Evolutionary conservation across 202 grass and related monocot genomes (phyloP).

Genomic region (Setaria italica): DNA sequence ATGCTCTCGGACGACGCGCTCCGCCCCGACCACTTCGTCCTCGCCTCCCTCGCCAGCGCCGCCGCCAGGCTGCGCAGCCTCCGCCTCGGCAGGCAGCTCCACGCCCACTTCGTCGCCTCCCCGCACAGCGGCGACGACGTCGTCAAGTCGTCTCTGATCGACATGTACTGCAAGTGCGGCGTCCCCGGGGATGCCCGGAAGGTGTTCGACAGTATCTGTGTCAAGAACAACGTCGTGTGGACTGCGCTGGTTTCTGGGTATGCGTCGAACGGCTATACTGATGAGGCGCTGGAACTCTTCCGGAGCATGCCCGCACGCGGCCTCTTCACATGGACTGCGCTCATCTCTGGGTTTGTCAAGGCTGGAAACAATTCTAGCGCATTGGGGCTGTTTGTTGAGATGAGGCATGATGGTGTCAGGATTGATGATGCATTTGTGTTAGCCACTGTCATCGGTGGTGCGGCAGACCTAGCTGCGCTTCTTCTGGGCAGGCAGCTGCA

Average conservation of each 20-base stretch:
- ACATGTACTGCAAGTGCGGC: conserved; percentile 88
- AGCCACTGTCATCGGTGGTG: conserved; percentile 47
- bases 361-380: conserved; percentile 55
- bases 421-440: conserved; percentile 76
- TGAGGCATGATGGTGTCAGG: conserved; percentile 62
- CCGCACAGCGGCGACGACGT: conserved; percentile 58
- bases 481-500: conserved; percentile 71
- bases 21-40: conserved; percentile 68
- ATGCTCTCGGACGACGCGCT: conserved; percentile 53
- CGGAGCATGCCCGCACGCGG: conserved; percentile 58
- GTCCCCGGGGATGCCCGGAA: conserved; percentile 60
- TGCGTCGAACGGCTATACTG: conserved; percentile 41
- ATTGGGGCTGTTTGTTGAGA: conserved; percentile 62
- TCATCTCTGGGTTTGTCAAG: conserved; percentile 70
- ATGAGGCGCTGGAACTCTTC: conserved; percentile 64
- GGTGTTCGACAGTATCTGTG: conserved; percentile 67
- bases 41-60: conserved; percentile 62
- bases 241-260: conserved; percentile 79
- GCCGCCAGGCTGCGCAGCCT: conserved; percentile 55
- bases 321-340: conserved; percentile 81
- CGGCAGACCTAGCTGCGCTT: conserved; percentile 61
- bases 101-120: conserved; percentile 54
- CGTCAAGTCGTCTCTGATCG: conserved; percentile 73
- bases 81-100: conserved; percentile 70
- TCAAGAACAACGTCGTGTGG: conserved; percentile 73